phyloP scores from a whole-genome alignment of 2,329 filamentous ascomycete species.

The Colletotrichum scovillei region DNA sequence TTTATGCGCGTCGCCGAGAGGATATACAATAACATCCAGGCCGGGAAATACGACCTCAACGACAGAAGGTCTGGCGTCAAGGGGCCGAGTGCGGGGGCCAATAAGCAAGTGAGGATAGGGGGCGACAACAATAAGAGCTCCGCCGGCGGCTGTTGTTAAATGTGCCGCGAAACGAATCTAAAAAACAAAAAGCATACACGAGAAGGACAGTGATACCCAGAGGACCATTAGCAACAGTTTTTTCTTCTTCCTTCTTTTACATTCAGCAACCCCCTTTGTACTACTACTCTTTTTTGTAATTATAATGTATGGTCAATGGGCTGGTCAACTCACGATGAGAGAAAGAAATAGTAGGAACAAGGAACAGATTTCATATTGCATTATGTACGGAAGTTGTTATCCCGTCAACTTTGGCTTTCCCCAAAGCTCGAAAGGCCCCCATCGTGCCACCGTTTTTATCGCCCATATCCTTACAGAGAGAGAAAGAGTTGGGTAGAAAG shows the following conservation, averaged over 20 bases:
- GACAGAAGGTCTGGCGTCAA: slow-evolving; percentile 94
- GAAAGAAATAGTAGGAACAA: slow-evolving; percentile 8
- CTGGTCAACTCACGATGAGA: neutral
- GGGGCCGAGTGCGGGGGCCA: slow-evolving; percentile 66
- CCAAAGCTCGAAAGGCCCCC: neutral
- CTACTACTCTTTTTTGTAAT: slow-evolving; percentile 28
- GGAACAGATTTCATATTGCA: slow-evolving; percentile 31
- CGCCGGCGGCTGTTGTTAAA: slow-evolving; percentile 61
- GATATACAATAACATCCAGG: slow-evolving; percentile 97
- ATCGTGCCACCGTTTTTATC: slow-evolving; percentile 10
- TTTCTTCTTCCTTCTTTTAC: slow-evolving; percentile 17
- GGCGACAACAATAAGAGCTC: slow-evolving; percentile 50
- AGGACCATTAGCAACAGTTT: slow-evolving; percentile 27
- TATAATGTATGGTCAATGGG: slow-evolving; percentile 21
- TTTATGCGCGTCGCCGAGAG: slow-evolving; percentile 94
- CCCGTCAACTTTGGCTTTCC: slow-evolving; percentile 5
- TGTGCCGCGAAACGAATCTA: slow-evolving; percentile 10
- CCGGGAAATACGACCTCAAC: slow-evolving; percentile 93
- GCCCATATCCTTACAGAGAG: slow-evolving; percentile 13
- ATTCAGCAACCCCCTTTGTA: slow-evolving; percentile 14
- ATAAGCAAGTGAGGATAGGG: slow-evolving; percentile 59
- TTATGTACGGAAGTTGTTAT: slow-evolving; percentile 25
- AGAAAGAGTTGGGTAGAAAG: slow-evolving; percentile 15
- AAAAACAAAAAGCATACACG: slow-evolving; percentile 1
- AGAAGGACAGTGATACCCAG: slow-evolving; percentile 34